phyloP scores from a whole-genome alignment of 805 yeast genomes.

The Teunomyces aglyptinius region DNA sequence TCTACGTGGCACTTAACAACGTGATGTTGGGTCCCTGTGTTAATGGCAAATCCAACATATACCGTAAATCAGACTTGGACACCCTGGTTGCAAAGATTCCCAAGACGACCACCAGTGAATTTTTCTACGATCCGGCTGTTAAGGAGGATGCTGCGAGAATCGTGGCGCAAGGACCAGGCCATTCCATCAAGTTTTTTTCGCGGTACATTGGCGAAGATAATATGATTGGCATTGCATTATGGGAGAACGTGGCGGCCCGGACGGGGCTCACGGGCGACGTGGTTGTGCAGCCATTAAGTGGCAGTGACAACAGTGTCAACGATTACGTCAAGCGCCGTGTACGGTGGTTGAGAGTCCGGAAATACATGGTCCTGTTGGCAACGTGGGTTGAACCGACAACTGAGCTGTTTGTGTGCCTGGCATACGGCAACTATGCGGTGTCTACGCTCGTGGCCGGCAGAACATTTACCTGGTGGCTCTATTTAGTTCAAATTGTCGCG shows the following conservation, averaged over 20 bases:
- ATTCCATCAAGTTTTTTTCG: conserved; percentile 69
- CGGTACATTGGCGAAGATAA: conserved; percentile 88
- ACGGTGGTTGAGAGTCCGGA: conserved; percentile 83
- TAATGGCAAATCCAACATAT: conserved; percentile 84
- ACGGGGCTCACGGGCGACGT: conserved; percentile 79
- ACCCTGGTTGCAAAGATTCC: conserved; percentile 48
- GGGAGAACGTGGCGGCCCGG: conserved; percentile 65
- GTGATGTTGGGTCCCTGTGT: conserved; percentile 82
- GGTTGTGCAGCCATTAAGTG: conserved; percentile 67
- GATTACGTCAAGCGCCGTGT: conserved; percentile 70
- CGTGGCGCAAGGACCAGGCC: conserved; percentile 33
- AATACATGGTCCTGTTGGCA: conserved; percentile 83
- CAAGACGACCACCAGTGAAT: conserved; percentile 12
- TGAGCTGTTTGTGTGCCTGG: conserved; percentile 67
- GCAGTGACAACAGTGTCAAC: conserved; percentile 38
- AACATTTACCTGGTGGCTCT: conserved; percentile 34
- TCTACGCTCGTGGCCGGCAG: conserved; percentile 41
- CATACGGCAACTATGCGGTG: conserved; percentile 61
- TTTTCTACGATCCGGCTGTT: conserved; percentile 31
- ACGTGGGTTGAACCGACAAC: conserved; percentile 86
- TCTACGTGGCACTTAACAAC: conserved; percentile 75
- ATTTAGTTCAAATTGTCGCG: conserved; percentile 50
- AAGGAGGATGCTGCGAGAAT: conserved; percentile 27
- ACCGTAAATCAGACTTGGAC: conserved; percentile 65
- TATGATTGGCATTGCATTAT: conserved; percentile 83